phyloP scores from a whole-genome alignment of 129 eudicot genomes.

The Oenanthe sinensis region DNA sequence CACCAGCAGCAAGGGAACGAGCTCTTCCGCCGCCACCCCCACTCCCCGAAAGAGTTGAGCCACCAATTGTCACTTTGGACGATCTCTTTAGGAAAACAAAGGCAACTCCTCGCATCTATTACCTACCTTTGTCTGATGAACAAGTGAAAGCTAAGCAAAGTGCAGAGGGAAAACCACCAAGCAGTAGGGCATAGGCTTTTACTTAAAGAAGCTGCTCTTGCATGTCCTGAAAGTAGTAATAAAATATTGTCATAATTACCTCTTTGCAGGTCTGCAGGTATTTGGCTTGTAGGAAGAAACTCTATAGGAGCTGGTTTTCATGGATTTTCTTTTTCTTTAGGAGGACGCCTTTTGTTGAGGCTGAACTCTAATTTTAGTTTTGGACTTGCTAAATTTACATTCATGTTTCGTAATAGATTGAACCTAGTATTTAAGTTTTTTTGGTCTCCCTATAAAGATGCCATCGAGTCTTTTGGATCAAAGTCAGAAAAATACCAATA shows the following conservation, averaged over 20 bases:
- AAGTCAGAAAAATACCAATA: neutral
- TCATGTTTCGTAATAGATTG: neutral
- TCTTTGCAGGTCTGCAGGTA: constrained; percentile 94
- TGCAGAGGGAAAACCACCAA: constrained; percentile 14
- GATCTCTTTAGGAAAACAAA: constrained; percentile 62
- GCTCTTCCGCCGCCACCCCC: constrained; percentile 35
- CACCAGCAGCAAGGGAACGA: constrained; percentile 43
- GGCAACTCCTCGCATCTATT: constrained; percentile 60
- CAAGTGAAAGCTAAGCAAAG: constrained; percentile 38
- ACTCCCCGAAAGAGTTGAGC: constrained; percentile 28
- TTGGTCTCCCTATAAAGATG: neutral
- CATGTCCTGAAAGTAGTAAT: constrained; percentile 36
- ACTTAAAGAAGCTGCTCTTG: constrained; percentile 19
- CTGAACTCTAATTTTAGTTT: constrained; percentile 1
- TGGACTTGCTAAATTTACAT: neutral
- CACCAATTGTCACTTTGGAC: constrained; percentile 54
- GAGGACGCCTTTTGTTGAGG: neutral
- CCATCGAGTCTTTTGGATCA: neutral
- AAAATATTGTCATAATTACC: constrained; percentile 50
- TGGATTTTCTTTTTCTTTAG: neutral
- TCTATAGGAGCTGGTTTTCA: constrained; percentile 11
- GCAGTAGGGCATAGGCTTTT: constrained; percentile 41
- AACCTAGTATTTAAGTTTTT: neutral
- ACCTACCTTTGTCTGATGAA: constrained; percentile 52
- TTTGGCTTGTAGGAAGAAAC: constrained; percentile 45